phyloP scores from a whole-genome alignment of 1,139 yeast species.

The Sugiyamaella pinicola region DNA sequence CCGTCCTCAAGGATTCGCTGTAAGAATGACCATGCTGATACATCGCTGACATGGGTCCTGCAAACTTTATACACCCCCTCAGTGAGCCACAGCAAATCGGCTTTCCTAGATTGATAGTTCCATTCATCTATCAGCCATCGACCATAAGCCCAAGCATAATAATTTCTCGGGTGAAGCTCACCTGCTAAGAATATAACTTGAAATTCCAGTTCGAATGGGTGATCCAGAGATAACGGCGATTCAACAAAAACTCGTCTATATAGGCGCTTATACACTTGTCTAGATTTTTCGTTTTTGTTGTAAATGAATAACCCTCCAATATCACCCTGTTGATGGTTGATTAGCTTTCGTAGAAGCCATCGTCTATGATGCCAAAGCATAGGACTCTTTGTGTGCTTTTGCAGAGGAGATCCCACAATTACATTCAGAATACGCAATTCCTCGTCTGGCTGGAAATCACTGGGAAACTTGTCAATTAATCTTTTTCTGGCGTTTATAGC shows the following conservation, averaged over 20 bases:
- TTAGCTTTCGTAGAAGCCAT: conserved; percentile 32
- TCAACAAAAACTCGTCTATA: background rate
- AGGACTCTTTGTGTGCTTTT: conserved; percentile 45
- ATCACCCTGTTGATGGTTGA: background rate
- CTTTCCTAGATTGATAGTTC: background rate
- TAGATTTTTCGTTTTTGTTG: background rate
- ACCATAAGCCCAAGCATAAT: conserved; percentile 50
- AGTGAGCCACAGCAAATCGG: conserved; percentile 18
- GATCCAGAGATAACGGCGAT: background rate
- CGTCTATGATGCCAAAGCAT: conserved; percentile 45
- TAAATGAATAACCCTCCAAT: background rate
- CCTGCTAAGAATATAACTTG: conserved; percentile 42
- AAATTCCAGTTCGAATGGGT: conserved; percentile 32
- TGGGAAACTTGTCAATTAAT: conserved; percentile 24
- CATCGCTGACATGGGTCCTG: conserved; percentile 44
- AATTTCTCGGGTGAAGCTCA: conserved; percentile 47
- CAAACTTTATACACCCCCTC: conserved; percentile 41
- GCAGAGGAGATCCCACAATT: conserved; percentile 41
- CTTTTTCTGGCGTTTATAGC: conserved; percentile 41
- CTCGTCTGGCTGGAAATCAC: conserved; percentile 10
- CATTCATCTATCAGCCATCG: conserved; percentile 39
- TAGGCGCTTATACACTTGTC: background rate
- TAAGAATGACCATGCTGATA: conserved; percentile 51
- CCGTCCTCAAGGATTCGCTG: conserved; percentile 26
- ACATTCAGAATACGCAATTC: conserved; percentile 39